Conservation (phyloP, 2,329 filamentous ascomycete genomes). For the Fusarium algeriense region DNA sequence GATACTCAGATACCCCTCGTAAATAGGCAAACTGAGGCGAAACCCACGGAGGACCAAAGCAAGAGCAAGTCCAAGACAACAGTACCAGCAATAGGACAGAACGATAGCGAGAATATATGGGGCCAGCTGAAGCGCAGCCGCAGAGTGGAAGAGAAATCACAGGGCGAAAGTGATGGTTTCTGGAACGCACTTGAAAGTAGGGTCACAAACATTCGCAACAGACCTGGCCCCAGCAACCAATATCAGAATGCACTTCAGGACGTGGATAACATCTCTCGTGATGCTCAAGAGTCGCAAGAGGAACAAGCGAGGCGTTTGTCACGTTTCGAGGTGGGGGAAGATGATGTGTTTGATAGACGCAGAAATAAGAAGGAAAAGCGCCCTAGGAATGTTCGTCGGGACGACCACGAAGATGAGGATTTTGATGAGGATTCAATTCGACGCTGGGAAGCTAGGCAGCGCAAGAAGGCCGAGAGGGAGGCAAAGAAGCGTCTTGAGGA, state of each 20-base stretch:
- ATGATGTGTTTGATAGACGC: constrained; percentile 36
- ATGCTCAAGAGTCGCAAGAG: constrained; percentile 11
- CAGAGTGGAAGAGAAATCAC: constrained; percentile 1
- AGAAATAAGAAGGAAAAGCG: constrained; percentile 46
- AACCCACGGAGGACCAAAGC: not conserved
- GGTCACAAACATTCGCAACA: constrained; percentile 38
- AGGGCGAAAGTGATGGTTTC: constrained; percentile 22
- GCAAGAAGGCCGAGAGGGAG: constrained; percentile 58
- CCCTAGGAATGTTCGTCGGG: constrained; percentile 39
- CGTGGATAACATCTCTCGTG: not conserved
- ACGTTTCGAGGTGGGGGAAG: constrained; percentile 50
- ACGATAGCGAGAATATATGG: constrained; percentile 37
- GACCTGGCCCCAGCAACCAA: constrained; percentile 5
- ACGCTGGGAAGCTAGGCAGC: constrained; percentile 55
- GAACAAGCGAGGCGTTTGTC: constrained; percentile 47
- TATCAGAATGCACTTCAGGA: constrained; percentile 4
- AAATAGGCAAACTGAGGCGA: constrained; percentile 1
- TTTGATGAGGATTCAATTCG: constrained; percentile 55
- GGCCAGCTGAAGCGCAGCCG: constrained; percentile 43
- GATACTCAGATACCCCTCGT: constrained; percentile 36
- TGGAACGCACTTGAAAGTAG: constrained; percentile 45
- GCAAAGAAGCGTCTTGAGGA: constrained; percentile 56
- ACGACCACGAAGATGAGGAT: constrained; percentile 50
- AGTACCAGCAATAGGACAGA: not conserved
- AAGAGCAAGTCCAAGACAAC: not conserved